Evolutionary conservation across 164 flowering plant genomes (phyloP), one percentile per base, ranked within the genome.

Genomic region (Houttuynia cordata): DNA sequence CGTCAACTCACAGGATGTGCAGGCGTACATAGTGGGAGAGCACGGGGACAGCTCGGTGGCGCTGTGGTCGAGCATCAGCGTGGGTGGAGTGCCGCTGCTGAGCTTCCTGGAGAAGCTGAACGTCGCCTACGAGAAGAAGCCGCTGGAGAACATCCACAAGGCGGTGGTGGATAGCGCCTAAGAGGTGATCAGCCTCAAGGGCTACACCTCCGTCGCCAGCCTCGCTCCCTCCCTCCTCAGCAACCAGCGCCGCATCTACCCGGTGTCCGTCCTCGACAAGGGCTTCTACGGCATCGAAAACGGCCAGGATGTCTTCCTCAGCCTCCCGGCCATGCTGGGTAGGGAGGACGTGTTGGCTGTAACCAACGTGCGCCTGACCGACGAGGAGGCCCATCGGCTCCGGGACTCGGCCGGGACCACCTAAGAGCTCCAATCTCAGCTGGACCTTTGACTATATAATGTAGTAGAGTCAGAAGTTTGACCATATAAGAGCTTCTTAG

Each of bases 11-110:
- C 87, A 82, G 70, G 84, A 82, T 58, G 84, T 82, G 24, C 84
- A 82, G 78, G 96, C 96, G 0, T 84, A 71, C 73, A 84, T 88
- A 1, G 81, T 88, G 0, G 96, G 96, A 8, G 96, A 86, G 68
- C 93, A 88, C n/a, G 96, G 96, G 0, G 93, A 86, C 73, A 84
- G 88, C 72, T 88, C 96, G 9, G 96, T 88, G 74, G 96, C 96
- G 0, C 69, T 88, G 45, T 88, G 96, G 96, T 88, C 96, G 10
- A 86, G 96, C 82, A 86, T 86, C 34, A 88, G 88, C 63, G 81
- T 88, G 0, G 96, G 93, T 0, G 96, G 96, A n/a, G 85, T 88
- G n/a, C 88, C 93, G 0, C 60, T 86, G 2, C 64, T 80, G 64
- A 86, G 84, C 77, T 86, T 84, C 64, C 63, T 88, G 19, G 83